Percentiles rank a stretch among this genome's conserved stretches.
Conservation (phyloP, 805 yeast species). For the Deakozyma indianensis region DNA sequence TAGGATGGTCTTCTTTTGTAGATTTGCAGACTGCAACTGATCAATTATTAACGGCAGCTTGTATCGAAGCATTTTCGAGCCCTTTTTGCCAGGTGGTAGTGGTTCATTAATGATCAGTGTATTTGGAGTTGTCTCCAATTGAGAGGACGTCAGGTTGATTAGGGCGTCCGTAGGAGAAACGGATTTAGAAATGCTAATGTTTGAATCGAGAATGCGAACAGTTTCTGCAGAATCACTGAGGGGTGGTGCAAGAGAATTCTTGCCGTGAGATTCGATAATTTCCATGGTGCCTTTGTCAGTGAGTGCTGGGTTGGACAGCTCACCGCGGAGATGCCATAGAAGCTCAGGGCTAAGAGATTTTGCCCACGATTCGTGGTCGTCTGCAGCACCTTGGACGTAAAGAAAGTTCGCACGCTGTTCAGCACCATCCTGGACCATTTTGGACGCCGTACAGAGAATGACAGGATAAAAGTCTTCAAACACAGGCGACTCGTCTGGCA, state of each 20-base stretch:
- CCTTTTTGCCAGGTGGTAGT: conserved; percentile 35
- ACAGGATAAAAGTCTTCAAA: conserved; percentile 28
- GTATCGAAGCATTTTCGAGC: conserved; percentile 45
- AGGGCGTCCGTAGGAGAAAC: neutral
- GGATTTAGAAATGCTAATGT: neutral
- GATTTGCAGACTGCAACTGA: conserved; percentile 7
- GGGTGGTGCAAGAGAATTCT: conserved; percentile 3
- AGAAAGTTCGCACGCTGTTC: conserved; percentile 31
- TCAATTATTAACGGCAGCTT: conserved; percentile 31
- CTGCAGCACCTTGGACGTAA: conserved; percentile 89
- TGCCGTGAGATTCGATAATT: conserved; percentile 7
- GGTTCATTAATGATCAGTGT: conserved; percentile 3
- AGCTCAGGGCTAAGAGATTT: conserved; percentile 35
- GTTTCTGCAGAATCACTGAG: neutral
- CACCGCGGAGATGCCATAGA: conserved; percentile 38
- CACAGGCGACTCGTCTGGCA: conserved; percentile 23
- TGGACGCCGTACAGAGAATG: conserved; percentile 48
- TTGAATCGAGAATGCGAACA: neutral
- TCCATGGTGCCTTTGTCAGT: conserved; percentile 21
- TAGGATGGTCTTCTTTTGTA: conserved; percentile 15
- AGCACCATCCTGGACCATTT: conserved; percentile 44
- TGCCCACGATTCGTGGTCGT: conserved; percentile 85
- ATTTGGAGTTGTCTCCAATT: neutral
- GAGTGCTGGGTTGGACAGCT: conserved; percentile 15
- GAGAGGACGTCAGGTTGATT: neutral